Conservation (phyloP, 257 asterid genomes). For the Penstemon barbatus region DNA sequence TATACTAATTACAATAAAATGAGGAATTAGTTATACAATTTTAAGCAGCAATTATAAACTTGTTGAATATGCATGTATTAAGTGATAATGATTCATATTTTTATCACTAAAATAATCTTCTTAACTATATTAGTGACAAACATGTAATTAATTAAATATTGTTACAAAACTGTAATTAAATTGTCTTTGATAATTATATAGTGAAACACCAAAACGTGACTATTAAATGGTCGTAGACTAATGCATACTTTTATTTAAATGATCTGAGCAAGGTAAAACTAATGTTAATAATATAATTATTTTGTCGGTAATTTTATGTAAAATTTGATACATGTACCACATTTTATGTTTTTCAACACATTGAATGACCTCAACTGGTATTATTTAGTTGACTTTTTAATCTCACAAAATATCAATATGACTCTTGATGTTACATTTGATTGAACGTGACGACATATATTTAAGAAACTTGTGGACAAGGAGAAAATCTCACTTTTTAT, state of each 20-base stretch:
- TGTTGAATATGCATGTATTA: too few species aligned
- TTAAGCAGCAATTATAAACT: too few species aligned
- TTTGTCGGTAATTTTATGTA: background rate
- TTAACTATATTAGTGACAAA: too few species aligned
- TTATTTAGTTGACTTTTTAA: conserved; percentile 16
- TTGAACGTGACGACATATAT: conserved; percentile 10
- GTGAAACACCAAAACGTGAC: too few species aligned
- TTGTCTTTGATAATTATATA: too few species aligned
- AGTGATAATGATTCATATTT: too few species aligned
- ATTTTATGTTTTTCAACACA: background rate
- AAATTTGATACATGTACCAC: background rate
- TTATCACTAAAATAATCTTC: too few species aligned
- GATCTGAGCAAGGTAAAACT: background rate
- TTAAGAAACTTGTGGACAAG: background rate
- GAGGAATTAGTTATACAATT: background rate
- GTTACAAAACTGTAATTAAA: too few species aligned
- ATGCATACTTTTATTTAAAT: too few species aligned
- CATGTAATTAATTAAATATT: too few species aligned
- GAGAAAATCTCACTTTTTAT: too few species aligned
- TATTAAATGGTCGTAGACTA: too few species aligned
- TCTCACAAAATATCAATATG: conserved; percentile 5
- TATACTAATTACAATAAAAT: background rate
- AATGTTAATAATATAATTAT: background rate
- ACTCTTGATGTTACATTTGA: conserved; percentile 23
- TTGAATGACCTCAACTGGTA: background rate